Conservation (phyloP, 139 green algal genomes). For the Chlamydomonas eustigma region DNA sequence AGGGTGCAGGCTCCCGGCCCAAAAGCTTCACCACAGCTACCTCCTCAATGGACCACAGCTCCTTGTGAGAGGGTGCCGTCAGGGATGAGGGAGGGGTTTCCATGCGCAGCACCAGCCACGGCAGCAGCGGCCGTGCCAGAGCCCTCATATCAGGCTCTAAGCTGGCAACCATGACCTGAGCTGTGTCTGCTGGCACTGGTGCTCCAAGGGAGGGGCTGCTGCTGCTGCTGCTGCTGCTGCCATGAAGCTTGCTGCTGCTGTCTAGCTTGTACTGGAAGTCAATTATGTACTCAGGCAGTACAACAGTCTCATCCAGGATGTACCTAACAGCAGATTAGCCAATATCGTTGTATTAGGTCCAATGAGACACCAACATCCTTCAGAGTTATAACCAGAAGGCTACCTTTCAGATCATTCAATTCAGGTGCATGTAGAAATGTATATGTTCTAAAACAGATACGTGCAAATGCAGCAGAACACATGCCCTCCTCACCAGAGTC, state of each 20-base stretch:
- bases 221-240: too few relatives aligned
- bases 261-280: conserved; percentile 50
- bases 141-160: conserved; percentile 36
- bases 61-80: too few relatives aligned
- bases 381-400: too few relatives aligned
- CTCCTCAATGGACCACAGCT: not conserved
- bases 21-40: conserved; percentile 8
- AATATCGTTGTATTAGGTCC: too few relatives aligned
- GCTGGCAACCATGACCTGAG: conserved; percentile 9
- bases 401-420: too few relatives aligned
- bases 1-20: not conserved
- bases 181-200: not conserved
- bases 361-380: too few relatives aligned
- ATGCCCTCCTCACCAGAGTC: conserved; percentile 38
- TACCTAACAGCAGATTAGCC: too few relatives aligned
- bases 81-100: not conserved
- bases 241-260: not conserved
- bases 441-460: not conserved
- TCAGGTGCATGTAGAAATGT: not conserved
- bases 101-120: conserved; percentile 42
- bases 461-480: not conserved
- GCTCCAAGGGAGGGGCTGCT: not conserved
- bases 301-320: conserved; percentile 50
- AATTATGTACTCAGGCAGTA: conserved; percentile 74
- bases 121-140: conserved; percentile 36